Evolutionary conservation across 1,139 yeast species (phyloP).

Genomic region (Hyphopichia buzzinii): DNA sequence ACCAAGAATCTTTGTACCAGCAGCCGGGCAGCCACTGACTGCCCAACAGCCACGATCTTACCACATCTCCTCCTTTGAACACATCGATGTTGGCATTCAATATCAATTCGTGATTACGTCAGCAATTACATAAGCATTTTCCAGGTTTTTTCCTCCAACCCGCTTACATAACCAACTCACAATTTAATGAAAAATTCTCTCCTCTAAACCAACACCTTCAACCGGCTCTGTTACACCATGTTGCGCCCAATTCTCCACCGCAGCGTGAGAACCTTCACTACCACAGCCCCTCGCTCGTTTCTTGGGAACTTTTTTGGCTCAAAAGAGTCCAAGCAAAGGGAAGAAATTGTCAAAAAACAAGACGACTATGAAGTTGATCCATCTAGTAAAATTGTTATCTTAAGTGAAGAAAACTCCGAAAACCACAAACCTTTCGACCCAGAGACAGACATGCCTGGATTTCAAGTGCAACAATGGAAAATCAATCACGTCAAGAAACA

Average conservation of each 20-base stretch:
- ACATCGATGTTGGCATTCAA: too few relatives aligned
- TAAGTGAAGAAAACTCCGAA: constrained; percentile 38
- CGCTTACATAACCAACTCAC: too few relatives aligned
- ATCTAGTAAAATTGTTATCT: constrained; percentile 33
- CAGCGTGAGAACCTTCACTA: neutral
- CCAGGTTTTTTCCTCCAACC: too few relatives aligned
- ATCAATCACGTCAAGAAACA: constrained; percentile 17
- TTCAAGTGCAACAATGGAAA: constrained; percentile 39
- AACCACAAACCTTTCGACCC: constrained; percentile 24
- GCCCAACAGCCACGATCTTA: too few relatives aligned
- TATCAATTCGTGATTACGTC: too few relatives aligned
- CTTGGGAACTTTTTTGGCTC: constrained; percentile 22
- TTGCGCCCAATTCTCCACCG: neutral
- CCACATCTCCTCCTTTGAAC: too few relatives aligned
- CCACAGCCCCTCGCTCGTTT: constrained; percentile 6
- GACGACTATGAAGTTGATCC: constrained; percentile 36
- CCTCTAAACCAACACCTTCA: constrained; percentile 41
- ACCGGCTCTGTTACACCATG: constrained; percentile 26
- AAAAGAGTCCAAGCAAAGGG: constrained; percentile 17
- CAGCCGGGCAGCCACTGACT: too few relatives aligned
- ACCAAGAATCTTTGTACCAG: too few relatives aligned
- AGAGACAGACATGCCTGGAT: constrained; percentile 34
- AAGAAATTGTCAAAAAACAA: constrained; percentile 41
- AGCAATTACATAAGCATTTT: too few relatives aligned
- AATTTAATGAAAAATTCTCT: too few relatives aligned